phyloP scores from a whole-genome alignment of 2,329 filamentous ascomycete species.

The Aspergillus bombycis region DNA sequence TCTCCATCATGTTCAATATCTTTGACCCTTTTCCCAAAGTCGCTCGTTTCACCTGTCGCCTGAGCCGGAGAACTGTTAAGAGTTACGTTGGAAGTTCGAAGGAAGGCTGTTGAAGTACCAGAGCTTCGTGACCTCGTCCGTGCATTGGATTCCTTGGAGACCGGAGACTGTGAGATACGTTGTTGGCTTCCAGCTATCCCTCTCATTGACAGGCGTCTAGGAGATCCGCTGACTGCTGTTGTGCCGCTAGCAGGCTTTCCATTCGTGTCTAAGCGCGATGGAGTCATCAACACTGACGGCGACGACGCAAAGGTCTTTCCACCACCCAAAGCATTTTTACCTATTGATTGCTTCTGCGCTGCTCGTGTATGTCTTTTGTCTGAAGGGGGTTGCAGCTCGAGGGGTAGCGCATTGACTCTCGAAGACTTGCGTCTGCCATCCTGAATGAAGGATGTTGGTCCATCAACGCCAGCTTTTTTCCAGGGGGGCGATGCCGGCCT shows the following conservation, averaged over 20 bases:
- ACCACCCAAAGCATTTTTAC: slow-evolving; percentile 31
- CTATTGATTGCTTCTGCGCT: slow-evolving; percentile 37
- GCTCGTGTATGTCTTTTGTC: slow-evolving; percentile 52
- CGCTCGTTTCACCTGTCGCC: slow-evolving; percentile 14
- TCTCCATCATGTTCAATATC: slow-evolving; percentile 22
- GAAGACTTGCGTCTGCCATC: slow-evolving; percentile 65
- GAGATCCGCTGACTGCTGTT: slow-evolving; percentile 35
- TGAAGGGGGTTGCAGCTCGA: slow-evolving; percentile 51
- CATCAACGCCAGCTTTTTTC: slow-evolving; percentile 83
- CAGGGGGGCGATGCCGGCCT: slow-evolving; percentile 76
- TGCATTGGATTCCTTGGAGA: slow-evolving; percentile 27
- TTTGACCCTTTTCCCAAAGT: slow-evolving; percentile 9
- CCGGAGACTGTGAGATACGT: slow-evolving; percentile 31
- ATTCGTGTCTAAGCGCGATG: slow-evolving; percentile 33
- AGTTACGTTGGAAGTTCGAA: slow-evolving; percentile 21
- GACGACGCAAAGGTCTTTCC: slow-evolving; percentile 33
- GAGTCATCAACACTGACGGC: slow-evolving; percentile 31
- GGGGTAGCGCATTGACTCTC: slow-evolving; percentile 54
- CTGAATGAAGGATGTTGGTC: slow-evolving; percentile 79
- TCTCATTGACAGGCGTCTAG: slow-evolving; percentile 29
- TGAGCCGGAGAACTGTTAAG: slow-evolving; percentile 23
- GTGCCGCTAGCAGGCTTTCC: slow-evolving; percentile 36
- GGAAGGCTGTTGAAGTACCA: slow-evolving; percentile 19
- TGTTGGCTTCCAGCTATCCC: slow-evolving; percentile 25
- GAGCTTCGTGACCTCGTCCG: slow-evolving; percentile 37